phyloP scores from a whole-genome alignment of 2,329 filamentous ascomycete species.

The Uncinocarpus reesii region DNA sequence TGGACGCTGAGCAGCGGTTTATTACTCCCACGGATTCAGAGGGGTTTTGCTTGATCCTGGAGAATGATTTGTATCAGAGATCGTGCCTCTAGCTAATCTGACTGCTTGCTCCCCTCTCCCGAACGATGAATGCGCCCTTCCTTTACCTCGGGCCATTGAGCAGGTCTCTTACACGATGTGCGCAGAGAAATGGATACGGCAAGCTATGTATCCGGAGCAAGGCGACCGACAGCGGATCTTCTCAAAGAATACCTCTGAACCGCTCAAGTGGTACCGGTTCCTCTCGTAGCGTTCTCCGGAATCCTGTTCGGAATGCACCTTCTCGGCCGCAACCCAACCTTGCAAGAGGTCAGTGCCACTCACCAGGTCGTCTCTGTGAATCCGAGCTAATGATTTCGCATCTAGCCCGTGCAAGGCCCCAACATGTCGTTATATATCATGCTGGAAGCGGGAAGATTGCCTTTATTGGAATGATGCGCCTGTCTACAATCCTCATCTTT shows the following conservation, averaged over 20 bases:
- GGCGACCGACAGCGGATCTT: conserved; percentile 1
- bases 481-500: conserved; percentile 60
- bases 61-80: no score
- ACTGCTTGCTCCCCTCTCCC: background rate
- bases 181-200: background rate
- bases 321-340: conserved; percentile 6
- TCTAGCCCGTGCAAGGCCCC: conserved; percentile 26
- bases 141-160: background rate
- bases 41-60: no score
- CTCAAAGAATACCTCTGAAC: background rate
- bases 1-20: no score
- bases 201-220: conserved; percentile 11
- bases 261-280: background rate
- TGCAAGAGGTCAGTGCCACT: conserved; percentile 3
- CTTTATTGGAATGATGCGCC: conserved; percentile 59
- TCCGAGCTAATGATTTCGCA: conserved; percentile 13
- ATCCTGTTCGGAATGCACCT: conserved; percentile 9
- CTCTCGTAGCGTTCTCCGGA: conserved; percentile 12
- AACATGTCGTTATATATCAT: conserved; percentile 60
- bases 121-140: background rate
- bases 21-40: no score
- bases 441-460: conserved; percentile 57
- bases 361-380: background rate
- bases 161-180: background rate
- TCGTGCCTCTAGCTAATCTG: no score